Evolutionary conservation across 2,329 filamentous ascomycete species (phyloP), one percentile per base, ranked within the genome.

Genomic region (Magnaporthiopsis poae): DNA sequence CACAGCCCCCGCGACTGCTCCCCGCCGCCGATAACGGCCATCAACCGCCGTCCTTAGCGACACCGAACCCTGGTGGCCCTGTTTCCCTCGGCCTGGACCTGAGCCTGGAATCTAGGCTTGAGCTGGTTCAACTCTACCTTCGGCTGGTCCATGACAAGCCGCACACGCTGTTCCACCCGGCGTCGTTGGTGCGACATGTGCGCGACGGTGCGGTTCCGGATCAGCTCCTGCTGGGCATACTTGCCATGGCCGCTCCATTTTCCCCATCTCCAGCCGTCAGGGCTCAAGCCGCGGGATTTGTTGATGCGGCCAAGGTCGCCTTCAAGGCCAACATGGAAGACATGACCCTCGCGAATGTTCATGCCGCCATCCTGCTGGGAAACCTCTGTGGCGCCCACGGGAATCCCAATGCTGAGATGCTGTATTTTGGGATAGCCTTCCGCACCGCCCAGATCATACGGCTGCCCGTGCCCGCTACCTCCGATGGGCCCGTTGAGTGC

Each of bases 91-190:
- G 7, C 46, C 9, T 56, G 2, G 21, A 52, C 46, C 8, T n/a
- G 46, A 2, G 13, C 46, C 13, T 36, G 11, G 35, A 15, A 15
- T 18, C 39, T 46, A 13, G 15, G 15, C 39, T 76, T 4, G 61
- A 62, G 8, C 21, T 62, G 31, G 61, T 35, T 5, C 25, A 36
- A 1, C 11, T 31, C 13, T 72, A 72, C 12, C 73, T 61, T 61
- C 27, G 21, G 9, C 33, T 61, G 27, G 21, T 61, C 61, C 61
- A 36, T 15, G 18, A 62, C 61, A 62, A 62, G 29, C 61, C 31
- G 15, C 60, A 61, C 27, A 33, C 60, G 5, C 60, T 61, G 2
- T 61, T 61, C 27, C 60, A 61, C 27, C 60, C 60, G 2, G 13
- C 60, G 60, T 18, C 60, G 15, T 11, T 61, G 15, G 12, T 61